phyloP scores from a whole-genome alignment of 2,329 filamentous ascomycete genomes.

The Teratosphaeriaceae sp. region DNA sequence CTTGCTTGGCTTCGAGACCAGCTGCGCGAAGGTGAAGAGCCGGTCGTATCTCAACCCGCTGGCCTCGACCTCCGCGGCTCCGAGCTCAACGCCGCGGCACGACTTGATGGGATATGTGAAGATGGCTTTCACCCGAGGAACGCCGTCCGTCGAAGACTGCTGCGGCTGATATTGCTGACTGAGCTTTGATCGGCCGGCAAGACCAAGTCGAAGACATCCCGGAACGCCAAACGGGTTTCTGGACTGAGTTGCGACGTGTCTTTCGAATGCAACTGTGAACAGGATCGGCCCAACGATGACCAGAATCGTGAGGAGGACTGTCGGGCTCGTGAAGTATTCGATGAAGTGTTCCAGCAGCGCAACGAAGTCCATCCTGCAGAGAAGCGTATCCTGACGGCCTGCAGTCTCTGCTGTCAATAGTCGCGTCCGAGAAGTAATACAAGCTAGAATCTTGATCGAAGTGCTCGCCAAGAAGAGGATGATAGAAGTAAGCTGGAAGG shows the following conservation, averaged over 20 bases:
- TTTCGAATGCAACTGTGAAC: conserved; percentile 7
- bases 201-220: conserved; percentile 21
- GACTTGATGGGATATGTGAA: conserved; percentile 81
- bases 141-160: conserved; percentile 9
- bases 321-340: conserved; percentile 16
- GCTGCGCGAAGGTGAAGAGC: conserved; percentile 74
- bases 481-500: too few species aligned
- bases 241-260: background rate
- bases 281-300: conserved; percentile 15
- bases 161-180: conserved; percentile 14
- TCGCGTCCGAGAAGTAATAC: too few species aligned
- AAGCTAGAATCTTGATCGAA: too few species aligned
- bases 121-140: conserved; percentile 58
- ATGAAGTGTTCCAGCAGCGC: conserved; percentile 17
- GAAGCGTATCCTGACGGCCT: too few species aligned
- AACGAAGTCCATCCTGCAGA: conserved; percentile 10
- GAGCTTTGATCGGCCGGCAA: conserved; percentile 19
- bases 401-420: too few species aligned
- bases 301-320: conserved; percentile 11
- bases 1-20: conserved; percentile 31
- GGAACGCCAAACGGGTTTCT: conserved; percentile 13
- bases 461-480: too few species aligned
- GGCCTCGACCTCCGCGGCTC: conserved; percentile 55
- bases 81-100: conserved; percentile 68
- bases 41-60: conserved; percentile 72